phyloP scores from a whole-genome alignment of 495 filamentous ascomycete species.

The Aspergillus olivimuriae region DNA sequence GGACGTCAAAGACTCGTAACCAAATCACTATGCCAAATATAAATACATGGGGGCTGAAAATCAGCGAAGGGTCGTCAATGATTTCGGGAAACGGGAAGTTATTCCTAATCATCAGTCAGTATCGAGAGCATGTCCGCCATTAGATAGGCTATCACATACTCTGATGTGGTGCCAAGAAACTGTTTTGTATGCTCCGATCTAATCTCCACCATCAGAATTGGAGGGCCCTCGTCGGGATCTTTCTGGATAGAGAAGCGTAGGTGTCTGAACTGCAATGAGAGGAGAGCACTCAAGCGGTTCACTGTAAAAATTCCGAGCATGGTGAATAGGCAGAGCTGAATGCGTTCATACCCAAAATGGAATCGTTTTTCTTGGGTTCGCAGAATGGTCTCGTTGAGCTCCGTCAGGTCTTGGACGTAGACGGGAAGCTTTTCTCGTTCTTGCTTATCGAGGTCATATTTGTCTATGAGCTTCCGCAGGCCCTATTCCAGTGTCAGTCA shows the following conservation, averaged over 20 bases:
- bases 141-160: slow-evolving; percentile 18
- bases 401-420: slow-evolving; percentile 19
- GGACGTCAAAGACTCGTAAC: slow-evolving; percentile 15
- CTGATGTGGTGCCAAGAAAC: slow-evolving; percentile 14
- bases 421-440: slow-evolving; percentile 15
- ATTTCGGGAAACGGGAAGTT: slow-evolving; percentile 22
- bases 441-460: slow-evolving; percentile 13
- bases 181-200: slow-evolving; percentile 13
- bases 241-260: slow-evolving; percentile 16
- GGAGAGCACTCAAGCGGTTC: slow-evolving; percentile 14
- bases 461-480: slow-evolving; percentile 13
- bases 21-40: slow-evolving; percentile 18
- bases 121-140: too few relatives aligned
- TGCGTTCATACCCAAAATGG: slow-evolving; percentile 16
- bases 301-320: slow-evolving; percentile 13
- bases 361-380: slow-evolving; percentile 19
- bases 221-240: slow-evolving; percentile 16
- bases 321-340: slow-evolving; percentile 17
- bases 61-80: slow-evolving; percentile 19
- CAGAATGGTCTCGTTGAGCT: slow-evolving; percentile 18
- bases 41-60: slow-evolving; percentile 21
- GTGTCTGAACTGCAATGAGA: slow-evolving; percentile 17
- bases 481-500: not conserved
- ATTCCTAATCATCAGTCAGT: slow-evolving; percentile 7
- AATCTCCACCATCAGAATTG: slow-evolving; percentile 17